Base-by-base conservation (phyloP, 106 monocot genomes). In the Allium sativum region DNA sequence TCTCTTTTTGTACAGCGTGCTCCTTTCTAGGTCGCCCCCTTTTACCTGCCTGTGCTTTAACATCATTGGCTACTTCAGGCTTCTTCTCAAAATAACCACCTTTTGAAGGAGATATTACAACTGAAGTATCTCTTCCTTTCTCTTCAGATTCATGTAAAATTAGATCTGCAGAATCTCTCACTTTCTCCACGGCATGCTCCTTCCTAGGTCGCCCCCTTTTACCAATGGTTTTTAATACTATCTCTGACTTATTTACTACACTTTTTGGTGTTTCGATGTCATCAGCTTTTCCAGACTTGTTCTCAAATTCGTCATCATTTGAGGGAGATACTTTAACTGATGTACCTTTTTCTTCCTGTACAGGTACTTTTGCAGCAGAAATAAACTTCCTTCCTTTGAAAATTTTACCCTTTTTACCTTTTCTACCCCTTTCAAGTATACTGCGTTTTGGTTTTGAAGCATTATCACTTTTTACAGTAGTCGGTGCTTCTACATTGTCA, bases 401-500 rank as follows among this genome's bases (percentile, higher is more conserved):
- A 31, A 31, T 3, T 31, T 5, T 31, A 31, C 31, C 31, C 1
- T 31, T 31, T 31, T 31, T 31, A 31, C 31, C 31, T 31, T 31
- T 31, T 31, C 31, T 31, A 31, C 31, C 31, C 31, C 31, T 31
- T 31, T 31, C 5, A 31, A 31, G 5, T 31, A 31, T 31, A 31
- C 31, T 31, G 4, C 5, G 31, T 2, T 50, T 72, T 17, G 45
- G 16, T 58, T 68, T 70, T 12, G 19, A 58, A 40, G 71, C 74
- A 47, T 68, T 42, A 62, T 70, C 67, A 61, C 60, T 56, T 18
- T 46, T 45, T 41, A 53, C 21, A 70, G 7, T 45, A 3, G 44
- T 15, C 15, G 40, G 10, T 68, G 20, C 68, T 62, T 68, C 59
- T 60, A 9, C 63, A 61, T 48, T 51, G 20, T 53, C 62, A 63